Conservation (phyloP, 2,329 filamentous ascomycete species). For the Macrophomina pseudophaseolina region DNA sequence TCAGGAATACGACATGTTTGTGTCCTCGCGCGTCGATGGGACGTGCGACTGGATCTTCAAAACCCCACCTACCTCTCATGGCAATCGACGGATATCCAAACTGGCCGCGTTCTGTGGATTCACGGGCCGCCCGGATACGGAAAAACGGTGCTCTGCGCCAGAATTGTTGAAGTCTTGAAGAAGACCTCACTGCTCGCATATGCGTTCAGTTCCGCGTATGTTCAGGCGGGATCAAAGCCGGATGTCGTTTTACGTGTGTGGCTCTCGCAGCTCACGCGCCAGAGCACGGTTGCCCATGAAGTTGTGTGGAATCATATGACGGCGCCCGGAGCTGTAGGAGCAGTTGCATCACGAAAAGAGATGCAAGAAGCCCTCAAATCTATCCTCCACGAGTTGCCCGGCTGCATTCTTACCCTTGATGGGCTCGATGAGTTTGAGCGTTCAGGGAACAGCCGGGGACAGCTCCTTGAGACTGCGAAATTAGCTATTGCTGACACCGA, state of each 20-base stretch:
- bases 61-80: background rate
- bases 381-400: background rate
- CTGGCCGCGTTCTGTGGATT: background rate
- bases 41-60: background rate
- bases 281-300: background rate
- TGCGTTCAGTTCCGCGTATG: background rate
- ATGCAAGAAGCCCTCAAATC: background rate
- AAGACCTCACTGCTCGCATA: background rate
- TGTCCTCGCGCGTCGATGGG: background rate
- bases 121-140: background rate
- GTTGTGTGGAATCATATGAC: background rate
- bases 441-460: background rate
- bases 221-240: background rate
- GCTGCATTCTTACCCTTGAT: background rate
- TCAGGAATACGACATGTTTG: background rate
- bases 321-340: no score
- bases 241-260: background rate
- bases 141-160: background rate
- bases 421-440: background rate
- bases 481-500: background rate
- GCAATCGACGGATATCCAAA: background rate
- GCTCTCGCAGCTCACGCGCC: background rate
- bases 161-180: background rate
- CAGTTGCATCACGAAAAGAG: background rate
- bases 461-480: background rate